Percentiles rank a stretch among this genome's conserved stretches.
These are phyloP conservation scores for Thuja plicata DNA, from an alignment of 83 land plant species.

Conservation along the genomic window DNA sequence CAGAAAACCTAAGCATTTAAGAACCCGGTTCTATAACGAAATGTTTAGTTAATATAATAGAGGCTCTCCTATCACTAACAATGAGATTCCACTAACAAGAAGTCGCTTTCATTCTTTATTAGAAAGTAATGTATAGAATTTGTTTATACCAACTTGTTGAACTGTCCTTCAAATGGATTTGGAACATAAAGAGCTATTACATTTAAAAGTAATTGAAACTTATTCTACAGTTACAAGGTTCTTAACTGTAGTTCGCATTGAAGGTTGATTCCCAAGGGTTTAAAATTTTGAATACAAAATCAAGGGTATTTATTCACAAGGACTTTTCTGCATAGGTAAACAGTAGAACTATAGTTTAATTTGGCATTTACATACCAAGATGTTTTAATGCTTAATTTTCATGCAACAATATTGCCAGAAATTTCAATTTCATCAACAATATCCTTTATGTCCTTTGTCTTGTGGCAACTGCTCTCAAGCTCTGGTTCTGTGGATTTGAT, in stretches of 20 bases:
- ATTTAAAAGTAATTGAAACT: background rate
- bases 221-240: background rate
- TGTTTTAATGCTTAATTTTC: background rate
- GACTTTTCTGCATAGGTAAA: background rate
- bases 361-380: background rate
- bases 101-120: background rate
- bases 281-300: background rate
- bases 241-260: background rate
- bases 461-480: background rate
- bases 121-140: background rate
- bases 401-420: background rate
- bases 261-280: background rate
- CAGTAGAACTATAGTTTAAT: background rate
- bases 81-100: background rate
- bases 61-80: background rate
- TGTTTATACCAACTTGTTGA: background rate
- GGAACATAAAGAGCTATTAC: background rate
- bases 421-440: background rate
- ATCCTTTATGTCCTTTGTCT: background rate
- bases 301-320: background rate
- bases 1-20: background rate
- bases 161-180: background rate
- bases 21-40: background rate
- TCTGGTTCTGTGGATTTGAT: background rate
- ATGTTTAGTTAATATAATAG: background rate